A percentile compares a stretch with the other conserved stretches of the same genome.
Conservation (phyloP, 352 stramenopile species). For the Phytophthora sp. region DNA sequence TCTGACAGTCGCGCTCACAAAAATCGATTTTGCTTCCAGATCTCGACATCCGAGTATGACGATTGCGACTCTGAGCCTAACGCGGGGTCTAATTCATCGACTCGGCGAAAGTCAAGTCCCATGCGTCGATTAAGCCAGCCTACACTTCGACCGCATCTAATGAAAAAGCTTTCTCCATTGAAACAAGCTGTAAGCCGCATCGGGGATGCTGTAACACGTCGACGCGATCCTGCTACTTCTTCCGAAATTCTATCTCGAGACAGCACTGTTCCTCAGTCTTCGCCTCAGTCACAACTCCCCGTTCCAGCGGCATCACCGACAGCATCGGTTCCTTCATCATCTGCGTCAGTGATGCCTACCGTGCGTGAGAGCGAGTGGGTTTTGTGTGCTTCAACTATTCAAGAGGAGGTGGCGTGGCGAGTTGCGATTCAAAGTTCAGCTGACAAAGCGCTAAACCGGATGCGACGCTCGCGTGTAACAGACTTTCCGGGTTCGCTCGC, state of each 20-base stretch:
- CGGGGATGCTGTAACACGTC: conserved; percentile 43
- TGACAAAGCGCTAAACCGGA: conserved; percentile 66
- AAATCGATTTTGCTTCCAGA: conserved; percentile 84
- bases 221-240: conserved; percentile 25
- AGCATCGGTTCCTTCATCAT: conserved; percentile 19
- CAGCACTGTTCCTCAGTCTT: neutral
- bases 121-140: conserved; percentile 20
- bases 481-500: conserved; percentile 58
- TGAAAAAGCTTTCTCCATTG: conserved; percentile 65
- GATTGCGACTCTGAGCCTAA: conserved; percentile 23
- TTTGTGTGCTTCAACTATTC: conserved; percentile 62
- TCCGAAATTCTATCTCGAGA: neutral
- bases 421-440: conserved; percentile 71
- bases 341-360: conserved; percentile 5
- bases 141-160: conserved; percentile 27
- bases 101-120: conserved; percentile 28
- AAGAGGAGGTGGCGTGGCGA: conserved; percentile 73
- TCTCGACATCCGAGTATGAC: conserved; percentile 66
- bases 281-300: conserved; percentile 7
- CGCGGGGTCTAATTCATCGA: neutral
- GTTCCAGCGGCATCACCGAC: conserved; percentile 18
- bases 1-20: conserved; percentile 70
- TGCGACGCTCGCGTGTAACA: conserved; percentile 63
- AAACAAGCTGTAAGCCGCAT: conserved; percentile 68
- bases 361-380: conserved; percentile 66